These are phyloP conservation scores for Sordariomycetes sp. DNA, from an alignment of 2,329 filamentous ascomycete genomes.

Conservation along the genomic window DNA sequence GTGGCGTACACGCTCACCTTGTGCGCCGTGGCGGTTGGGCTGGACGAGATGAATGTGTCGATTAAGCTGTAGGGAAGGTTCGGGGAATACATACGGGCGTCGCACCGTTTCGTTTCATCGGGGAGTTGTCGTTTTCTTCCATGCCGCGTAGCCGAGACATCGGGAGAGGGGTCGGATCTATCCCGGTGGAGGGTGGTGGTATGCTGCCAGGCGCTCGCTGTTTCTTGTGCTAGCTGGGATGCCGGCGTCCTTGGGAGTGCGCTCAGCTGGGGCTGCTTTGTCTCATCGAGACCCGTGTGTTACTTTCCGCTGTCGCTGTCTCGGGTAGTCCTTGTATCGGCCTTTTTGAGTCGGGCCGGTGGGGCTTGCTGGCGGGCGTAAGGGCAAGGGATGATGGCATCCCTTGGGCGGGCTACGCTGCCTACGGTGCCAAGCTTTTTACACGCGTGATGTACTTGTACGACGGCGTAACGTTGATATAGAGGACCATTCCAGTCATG, in stretches of 20 bases:
- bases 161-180: too few relatives aligned
- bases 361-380: background rate
- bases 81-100: background rate
- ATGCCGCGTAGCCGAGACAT: background rate
- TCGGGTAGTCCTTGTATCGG: background rate
- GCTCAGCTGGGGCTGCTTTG: background rate
- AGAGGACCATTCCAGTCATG: too few relatives aligned
- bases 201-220: background rate
- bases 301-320: background rate
- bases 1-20: slow-evolving; percentile 57
- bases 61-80: slow-evolving; percentile 46
- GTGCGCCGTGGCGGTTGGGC: slow-evolving; percentile 50
- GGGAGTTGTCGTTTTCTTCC: background rate
- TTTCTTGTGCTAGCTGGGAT: background rate
- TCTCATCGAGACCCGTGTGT: background rate
- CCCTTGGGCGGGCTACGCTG: background rate
- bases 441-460: background rate
- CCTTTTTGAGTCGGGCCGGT: background rate
- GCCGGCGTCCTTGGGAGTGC: background rate
- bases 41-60: slow-evolving; percentile 54
- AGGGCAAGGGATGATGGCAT: background rate
- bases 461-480: too few relatives aligned
- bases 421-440: background rate
- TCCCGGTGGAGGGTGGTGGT: too few relatives aligned
- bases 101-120: background rate